These are phyloP conservation scores for Candida insectalens DNA, from an alignment of 805 yeast species.

Conservation along the genomic window DNA sequence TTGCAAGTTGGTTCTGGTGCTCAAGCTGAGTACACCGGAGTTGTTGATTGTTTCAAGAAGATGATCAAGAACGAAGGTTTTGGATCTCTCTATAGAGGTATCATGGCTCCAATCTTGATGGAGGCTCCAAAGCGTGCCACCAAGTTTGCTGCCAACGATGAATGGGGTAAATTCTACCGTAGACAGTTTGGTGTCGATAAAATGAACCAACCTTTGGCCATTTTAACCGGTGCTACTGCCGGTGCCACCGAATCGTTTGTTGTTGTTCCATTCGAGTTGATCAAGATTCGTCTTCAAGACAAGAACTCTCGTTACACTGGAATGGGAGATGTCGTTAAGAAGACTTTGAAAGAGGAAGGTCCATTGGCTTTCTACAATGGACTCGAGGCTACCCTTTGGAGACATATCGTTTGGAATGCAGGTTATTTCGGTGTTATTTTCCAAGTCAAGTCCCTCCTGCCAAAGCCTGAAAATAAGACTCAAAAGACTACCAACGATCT, in stretches of 20 bases:
- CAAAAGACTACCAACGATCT: conserved; percentile 81
- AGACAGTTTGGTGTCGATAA: conserved; percentile 54
- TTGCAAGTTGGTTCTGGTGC: conserved; percentile 51
- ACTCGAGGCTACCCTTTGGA: conserved; percentile 93
- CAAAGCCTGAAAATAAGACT: conserved; percentile 59
- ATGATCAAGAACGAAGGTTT: conserved; percentile 83
- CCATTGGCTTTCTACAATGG: conserved; percentile 82
- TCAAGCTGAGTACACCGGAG: conserved; percentile 67
- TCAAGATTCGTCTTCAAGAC: conserved; percentile 93
- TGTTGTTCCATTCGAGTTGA: conserved; percentile 95
- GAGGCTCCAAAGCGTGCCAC: conserved; percentile 99
- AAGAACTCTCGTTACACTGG: conserved; percentile 72
- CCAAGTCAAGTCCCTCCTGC: conserved; percentile 74
- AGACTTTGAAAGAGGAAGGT: conserved; percentile 71
- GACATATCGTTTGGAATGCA: conserved; percentile 95
- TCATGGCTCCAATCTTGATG: conserved; percentile 93
- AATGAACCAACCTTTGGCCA: conserved; percentile 75
- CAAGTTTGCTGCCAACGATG: conserved; percentile 96
- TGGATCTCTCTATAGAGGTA: conserved; percentile 81
- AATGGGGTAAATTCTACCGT: conserved; percentile 83
- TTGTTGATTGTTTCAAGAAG: conserved; percentile 73
- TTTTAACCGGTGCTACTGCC: conserved; percentile 95
- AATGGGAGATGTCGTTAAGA: conserved; percentile 70
- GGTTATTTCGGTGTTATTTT: conserved; percentile 94
- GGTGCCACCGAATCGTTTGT: conserved; percentile 96